These are phyloP conservation scores for Cantharellus cinnabarinus DNA, from an alignment of 768 basidiomycete species.

Conservation along the genomic window DNA sequence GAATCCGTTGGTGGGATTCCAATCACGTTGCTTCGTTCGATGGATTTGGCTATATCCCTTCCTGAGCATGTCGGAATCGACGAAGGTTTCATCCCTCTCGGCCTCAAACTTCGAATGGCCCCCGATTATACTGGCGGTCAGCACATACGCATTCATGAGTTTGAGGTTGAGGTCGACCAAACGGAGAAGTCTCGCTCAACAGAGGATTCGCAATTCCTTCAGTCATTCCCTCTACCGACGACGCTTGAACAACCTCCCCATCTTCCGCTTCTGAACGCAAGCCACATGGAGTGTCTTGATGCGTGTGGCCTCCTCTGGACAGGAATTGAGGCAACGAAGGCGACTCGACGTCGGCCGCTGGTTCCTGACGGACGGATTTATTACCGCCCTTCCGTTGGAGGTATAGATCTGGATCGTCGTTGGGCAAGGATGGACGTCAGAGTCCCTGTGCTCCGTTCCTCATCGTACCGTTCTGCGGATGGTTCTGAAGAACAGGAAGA, in stretches of 20 bases:
- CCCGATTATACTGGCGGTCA: conserved; percentile 31
- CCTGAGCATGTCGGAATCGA: conserved; percentile 33
- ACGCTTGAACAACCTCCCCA: conserved; percentile 41
- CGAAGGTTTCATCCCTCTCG: conserved; percentile 30
- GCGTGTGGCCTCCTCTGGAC: conserved; percentile 27
- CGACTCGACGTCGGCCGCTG: conserved; percentile 25
- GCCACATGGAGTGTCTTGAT: conserved; percentile 29
- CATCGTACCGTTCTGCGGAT: conserved; percentile 3
- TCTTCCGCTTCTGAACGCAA: conserved; percentile 32
- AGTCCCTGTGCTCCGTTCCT: conserved; percentile 26
- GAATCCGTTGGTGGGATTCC: conserved; percentile 21
- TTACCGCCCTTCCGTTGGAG: conserved; percentile 15
- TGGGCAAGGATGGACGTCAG: conserved; percentile 42
- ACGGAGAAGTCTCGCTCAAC: conserved; percentile 33
- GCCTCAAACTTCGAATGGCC: conserved; percentile 30
- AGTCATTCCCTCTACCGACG: conserved; percentile 37
- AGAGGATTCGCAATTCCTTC: conserved; percentile 20
- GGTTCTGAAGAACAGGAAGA: conserved; percentile 1
- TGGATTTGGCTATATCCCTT: conserved; percentile 43
- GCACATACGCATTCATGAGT: conserved; percentile 33
- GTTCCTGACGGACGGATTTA: conserved; percentile 6
- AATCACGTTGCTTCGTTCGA: conserved; percentile 32
- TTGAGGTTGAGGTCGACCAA: conserved; percentile 40
- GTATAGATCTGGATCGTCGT: conserved; percentile 29
- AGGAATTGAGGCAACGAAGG: conserved; percentile 16